phyloP scores from a whole-genome alignment of 169 alveolate genomes.

The Perkinsus marinus region DNA sequence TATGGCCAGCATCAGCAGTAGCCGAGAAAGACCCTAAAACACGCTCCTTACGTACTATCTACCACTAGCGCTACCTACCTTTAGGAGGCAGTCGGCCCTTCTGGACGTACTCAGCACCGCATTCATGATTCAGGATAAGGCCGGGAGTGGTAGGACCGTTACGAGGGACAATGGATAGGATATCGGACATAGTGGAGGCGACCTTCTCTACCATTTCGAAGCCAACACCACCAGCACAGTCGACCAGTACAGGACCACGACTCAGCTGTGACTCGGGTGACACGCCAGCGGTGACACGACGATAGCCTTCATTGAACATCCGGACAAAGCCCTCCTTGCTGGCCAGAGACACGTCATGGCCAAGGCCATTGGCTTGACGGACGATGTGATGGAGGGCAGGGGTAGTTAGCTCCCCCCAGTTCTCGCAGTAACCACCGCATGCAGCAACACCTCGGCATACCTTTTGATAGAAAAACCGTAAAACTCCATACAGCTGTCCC shows the following conservation, averaged over 20 bases:
- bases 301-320: background rate
- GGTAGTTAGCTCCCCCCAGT: background rate
- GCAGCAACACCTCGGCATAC: background rate
- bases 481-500: background rate
- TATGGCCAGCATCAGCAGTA: background rate
- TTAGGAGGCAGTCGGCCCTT: constrained; percentile 46
- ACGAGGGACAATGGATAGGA: background rate
- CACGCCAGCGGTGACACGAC: background rate
- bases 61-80: background rate
- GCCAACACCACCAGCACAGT: constrained; percentile 58
- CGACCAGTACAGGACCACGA: constrained; percentile 28
- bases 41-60: background rate
- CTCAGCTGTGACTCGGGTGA: background rate
- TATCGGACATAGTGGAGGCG: background rate
- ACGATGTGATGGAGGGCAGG: background rate
- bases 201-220: constrained; percentile 26
- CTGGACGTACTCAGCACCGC: constrained; percentile 76
- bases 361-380: background rate
- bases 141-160: background rate
- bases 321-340: background rate
- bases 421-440: background rate
- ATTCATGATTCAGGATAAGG: constrained; percentile 40
- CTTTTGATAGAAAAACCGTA: background rate
- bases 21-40: background rate
- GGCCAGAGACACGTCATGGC: background rate